Evolutionary conservation across 2,329 filamentous ascomycete genomes (phyloP).

Genomic region (Xylariaceae sp.): DNA sequence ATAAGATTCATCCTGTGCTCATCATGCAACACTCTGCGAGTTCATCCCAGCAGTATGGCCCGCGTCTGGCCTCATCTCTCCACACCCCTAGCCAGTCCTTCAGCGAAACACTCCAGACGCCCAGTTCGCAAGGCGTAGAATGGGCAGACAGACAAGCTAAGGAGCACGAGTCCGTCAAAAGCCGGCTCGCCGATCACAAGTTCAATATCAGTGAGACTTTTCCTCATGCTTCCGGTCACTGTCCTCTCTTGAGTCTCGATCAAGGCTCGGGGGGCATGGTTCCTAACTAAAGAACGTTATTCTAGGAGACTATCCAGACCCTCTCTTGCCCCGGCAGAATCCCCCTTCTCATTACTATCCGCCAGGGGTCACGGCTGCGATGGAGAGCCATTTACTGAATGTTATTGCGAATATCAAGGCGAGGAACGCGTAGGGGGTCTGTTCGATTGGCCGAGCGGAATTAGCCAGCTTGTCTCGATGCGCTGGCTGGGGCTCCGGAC

Average conservation of each 20-base stretch:
- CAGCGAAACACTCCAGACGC: constrained; percentile 24
- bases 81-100: constrained; percentile 34
- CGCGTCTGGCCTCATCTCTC: constrained; percentile 23
- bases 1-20: neutral
- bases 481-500: neutral
- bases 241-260: neutral
- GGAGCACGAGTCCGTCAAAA: constrained; percentile 39
- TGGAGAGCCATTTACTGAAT: constrained; percentile 39
- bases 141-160: constrained; percentile 40
- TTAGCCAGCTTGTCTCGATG: neutral
- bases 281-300: constrained; percentile 8
- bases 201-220: constrained; percentile 44
- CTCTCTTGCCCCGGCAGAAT: constrained; percentile 39
- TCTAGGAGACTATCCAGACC: constrained; percentile 44
- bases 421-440: constrained; percentile 1
- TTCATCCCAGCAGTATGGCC: constrained; percentile 22
- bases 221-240: neutral
- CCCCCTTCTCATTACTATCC: constrained; percentile 36
- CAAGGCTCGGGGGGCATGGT: neutral
- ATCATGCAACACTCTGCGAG: constrained; percentile 18
- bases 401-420: constrained; percentile 32
- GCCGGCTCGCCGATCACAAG: constrained; percentile 41
- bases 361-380: constrained; percentile 39
- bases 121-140: constrained; percentile 21
- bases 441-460: neutral